These are phyloP conservation scores for Diplodia seriata DNA, from an alignment of 2,329 filamentous ascomycete genomes.

Conservation along the genomic window DNA sequence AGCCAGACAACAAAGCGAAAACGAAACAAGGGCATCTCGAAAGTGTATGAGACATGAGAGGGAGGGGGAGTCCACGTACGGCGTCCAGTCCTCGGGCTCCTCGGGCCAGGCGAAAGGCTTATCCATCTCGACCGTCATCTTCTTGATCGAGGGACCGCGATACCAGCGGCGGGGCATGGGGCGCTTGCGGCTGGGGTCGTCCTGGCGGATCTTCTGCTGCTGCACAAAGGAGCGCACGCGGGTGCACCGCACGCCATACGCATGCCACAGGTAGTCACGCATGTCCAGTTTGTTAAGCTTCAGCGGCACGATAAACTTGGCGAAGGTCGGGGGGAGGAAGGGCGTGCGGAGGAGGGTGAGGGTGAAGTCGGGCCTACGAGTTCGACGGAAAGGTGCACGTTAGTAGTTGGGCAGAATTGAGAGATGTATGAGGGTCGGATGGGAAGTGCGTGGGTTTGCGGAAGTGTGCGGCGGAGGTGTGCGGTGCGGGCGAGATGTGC, in stretches of 20 bases:
- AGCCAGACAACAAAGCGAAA: too few relatives aligned
- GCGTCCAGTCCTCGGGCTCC: conserved; percentile 65
- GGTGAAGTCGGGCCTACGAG: conserved; percentile 75
- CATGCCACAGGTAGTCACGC: conserved; percentile 89
- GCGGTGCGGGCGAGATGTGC: conserved; percentile 3
- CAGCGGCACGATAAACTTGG: conserved; percentile 88
- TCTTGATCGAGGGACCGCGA: conserved; percentile 78
- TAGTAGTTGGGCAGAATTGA: neutral
- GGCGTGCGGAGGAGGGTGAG: conserved; percentile 79
- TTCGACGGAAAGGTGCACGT: neutral
- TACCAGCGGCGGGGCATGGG: conserved; percentile 64
- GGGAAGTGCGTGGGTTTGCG: neutral
- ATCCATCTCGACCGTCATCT: conserved; percentile 91
- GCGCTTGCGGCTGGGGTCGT: conserved; percentile 50
- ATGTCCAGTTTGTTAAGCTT: conserved; percentile 96
- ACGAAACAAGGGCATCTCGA: too few relatives aligned
- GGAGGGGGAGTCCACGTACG: conserved; percentile 53
- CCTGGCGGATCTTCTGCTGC: conserved; percentile 67
- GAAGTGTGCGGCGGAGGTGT: neutral
- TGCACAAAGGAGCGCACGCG: conserved; percentile 81
- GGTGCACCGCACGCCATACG: conserved; percentile 76
- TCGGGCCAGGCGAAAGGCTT: conserved; percentile 89
- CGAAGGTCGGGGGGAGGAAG: conserved; percentile 76
- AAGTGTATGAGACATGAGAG: too few relatives aligned
- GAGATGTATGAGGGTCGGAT: neutral